Evolutionary conservation across 2,329 filamentous ascomycete species (phyloP).

Genomic region (Claviceps sp.): DNA sequence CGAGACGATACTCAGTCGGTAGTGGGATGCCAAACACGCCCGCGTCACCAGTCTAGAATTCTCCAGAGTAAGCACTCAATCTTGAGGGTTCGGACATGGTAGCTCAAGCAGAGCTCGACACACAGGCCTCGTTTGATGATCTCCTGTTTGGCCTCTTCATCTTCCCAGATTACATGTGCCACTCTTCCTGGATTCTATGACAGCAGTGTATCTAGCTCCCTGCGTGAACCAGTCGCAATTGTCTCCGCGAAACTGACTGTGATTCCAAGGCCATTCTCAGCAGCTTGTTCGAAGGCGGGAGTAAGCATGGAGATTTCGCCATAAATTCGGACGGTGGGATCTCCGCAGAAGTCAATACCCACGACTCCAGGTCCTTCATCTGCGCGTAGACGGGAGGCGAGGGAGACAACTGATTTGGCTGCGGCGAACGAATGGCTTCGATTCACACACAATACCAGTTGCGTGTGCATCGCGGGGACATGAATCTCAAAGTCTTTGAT

Average conservation of each 20-base stretch:
- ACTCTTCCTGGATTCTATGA: conserved; percentile 53
- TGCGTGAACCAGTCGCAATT: conserved; percentile 36
- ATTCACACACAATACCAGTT: conserved; percentile 64
- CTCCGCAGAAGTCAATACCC: conserved; percentile 66
- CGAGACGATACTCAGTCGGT: conserved; percentile 65
- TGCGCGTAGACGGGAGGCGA: conserved; percentile 36
- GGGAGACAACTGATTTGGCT: conserved; percentile 48
- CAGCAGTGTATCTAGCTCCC: conserved; percentile 52
- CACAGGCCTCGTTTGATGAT: conserved; percentile 42
- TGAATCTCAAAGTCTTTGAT: conserved; percentile 38
- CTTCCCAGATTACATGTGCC: conserved; percentile 68
- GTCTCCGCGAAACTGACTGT: conserved; percentile 73
- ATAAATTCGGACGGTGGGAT: conserved; percentile 40
- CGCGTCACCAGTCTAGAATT: conserved; percentile 61
- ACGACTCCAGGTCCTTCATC: conserved; percentile 46
- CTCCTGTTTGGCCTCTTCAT: conserved; percentile 41
- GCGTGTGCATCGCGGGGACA: conserved; percentile 36
- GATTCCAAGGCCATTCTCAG: conserved; percentile 40
- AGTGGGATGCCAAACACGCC: conserved; percentile 66
- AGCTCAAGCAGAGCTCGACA: conserved; percentile 66
- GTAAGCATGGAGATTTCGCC: conserved; percentile 48
- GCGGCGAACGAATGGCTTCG: conserved; percentile 45
- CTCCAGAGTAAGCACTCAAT: not conserved
- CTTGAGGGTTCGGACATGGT: conserved; percentile 51
- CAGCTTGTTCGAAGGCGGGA: conserved; percentile 44